A percentile compares a stretch with the other conserved stretches of the same genome.
These are phyloP conservation scores for Plenodomus lindquistii DNA, from an alignment of 2,329 filamentous ascomycete species.

Conservation along the genomic window DNA sequence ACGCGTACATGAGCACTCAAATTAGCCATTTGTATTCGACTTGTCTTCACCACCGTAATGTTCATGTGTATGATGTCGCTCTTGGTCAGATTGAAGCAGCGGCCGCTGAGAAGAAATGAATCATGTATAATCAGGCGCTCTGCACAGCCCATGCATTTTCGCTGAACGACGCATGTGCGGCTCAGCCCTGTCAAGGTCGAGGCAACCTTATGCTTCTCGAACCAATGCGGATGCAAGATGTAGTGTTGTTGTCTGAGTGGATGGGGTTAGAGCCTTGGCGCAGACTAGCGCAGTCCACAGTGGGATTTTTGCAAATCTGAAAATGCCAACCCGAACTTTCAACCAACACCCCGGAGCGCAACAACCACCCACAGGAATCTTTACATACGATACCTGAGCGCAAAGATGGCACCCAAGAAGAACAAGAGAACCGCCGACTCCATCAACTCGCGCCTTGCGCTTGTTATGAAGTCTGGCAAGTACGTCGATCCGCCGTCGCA, in stretches of 20 bases:
- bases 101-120: too few species aligned
- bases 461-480: conserved; percentile 72
- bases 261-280: conserved; percentile 19
- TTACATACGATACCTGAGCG: conserved; percentile 38
- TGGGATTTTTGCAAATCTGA: neutral
- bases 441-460: conserved; percentile 69
- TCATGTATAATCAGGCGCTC: too few species aligned
- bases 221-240: too few species aligned
- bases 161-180: too few species aligned
- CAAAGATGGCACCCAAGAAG: conserved; percentile 74
- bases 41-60: too few species aligned
- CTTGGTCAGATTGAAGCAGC: too few species aligned
- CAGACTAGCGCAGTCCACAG: conserved; percentile 15
- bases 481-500: conserved; percentile 24
- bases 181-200: too few species aligned
- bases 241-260: too few species aligned
- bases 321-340: conserved; percentile 1
- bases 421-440: conserved; percentile 81
- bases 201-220: too few species aligned
- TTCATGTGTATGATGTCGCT: neutral
- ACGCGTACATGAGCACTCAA: neutral
- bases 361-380: conserved; percentile 37
- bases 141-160: too few species aligned
- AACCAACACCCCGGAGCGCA: conserved; percentile 35
- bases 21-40: neutral